Base-by-base conservation (phyloP, 2,329 filamentous ascomycete species). In the Exophiala xenobiotica region DNA sequence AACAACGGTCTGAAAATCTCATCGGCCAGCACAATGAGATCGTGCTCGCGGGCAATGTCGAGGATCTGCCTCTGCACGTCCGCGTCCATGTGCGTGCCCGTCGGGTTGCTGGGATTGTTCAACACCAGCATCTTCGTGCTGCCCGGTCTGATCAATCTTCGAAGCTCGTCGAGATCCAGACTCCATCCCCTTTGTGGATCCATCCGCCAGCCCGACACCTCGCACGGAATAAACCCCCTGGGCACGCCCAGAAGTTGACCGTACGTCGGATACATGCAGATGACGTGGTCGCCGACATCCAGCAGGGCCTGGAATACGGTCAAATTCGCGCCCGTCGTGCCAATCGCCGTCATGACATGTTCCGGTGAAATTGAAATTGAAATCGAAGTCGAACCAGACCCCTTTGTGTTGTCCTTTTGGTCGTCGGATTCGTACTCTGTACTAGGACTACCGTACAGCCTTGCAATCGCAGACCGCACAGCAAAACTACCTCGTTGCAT, bases 1-100 rank as follows among this genome's bases (percentile, higher is more conserved):
- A 90, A 95, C 2, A 95, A 74, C 0, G 90, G 90, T 1, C 87
- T 79, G 68, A 93, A 95, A 22, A 95, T 90, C 70, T 95, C 90
- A 63, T 95, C 89, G 3, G 79, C 80, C 51, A 92, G 74, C 44
- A 95, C 72, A 41, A 79, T 81, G 47, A 93, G 83, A 48, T 79
- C 75, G 33, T 81, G 77, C 31, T 79, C 70, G 47, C 76, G 72
- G 2, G 88, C 87, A 48, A 91, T 70, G 2, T 79, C 74, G 33
- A 88, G 73, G 54, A 93, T 78, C 3, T 77, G 22, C n/a, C 63
- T 45, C 80, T 67, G 1, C 92, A 74, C n/a, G 80, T 75, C 1
- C 76, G 80, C 1, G 82, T 81, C 50, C 14, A 90, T 82, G 2
- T 85, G 77, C 6, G 82, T 80, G 3, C 90, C 89, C 0, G 86